A percentile compares a stretch with the other conserved stretches of the same genome.
Evolutionary conservation across 148 eudicot species (phyloP).

Genomic region (Gaultheria prostrata): DNA sequence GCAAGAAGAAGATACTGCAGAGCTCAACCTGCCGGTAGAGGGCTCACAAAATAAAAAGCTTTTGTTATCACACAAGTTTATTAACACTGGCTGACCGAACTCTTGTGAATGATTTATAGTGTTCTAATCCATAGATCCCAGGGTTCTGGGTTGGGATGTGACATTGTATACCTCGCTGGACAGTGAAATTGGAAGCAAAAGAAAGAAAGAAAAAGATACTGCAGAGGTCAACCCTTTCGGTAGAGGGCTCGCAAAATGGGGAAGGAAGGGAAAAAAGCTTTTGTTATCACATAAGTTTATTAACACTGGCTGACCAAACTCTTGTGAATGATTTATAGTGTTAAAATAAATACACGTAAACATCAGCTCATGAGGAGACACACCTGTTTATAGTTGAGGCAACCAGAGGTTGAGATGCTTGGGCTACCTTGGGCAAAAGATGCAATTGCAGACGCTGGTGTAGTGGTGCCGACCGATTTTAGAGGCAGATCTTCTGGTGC

Average conservation of each 20-base stretch:
- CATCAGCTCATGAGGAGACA: background rate
- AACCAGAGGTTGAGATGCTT: conserved; percentile 18
- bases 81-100: background rate
- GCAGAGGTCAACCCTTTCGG: background rate
- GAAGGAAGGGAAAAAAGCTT: background rate
- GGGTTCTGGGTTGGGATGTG: no score
- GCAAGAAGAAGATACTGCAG: background rate
- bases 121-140: no score
- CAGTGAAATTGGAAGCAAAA: no score
- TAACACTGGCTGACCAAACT: background rate
- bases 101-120: background rate
- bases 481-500: conserved; percentile 78
- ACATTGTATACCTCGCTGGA: no score
- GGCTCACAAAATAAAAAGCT: background rate
- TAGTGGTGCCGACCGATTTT: conserved; percentile 26
- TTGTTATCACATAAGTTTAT: background rate
- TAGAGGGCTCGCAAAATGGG: background rate
- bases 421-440: conserved; percentile 29
- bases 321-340: background rate
- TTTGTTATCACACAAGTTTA: background rate
- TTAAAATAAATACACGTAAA: background rate
- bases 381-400: conserved; percentile 35
- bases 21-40: background rate
- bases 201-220: background rate
- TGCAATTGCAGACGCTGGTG: conserved; percentile 20